phyloP scores from a whole-genome alignment of 192 early-diverging fungal species.

The Linderina pennispora region DNA sequence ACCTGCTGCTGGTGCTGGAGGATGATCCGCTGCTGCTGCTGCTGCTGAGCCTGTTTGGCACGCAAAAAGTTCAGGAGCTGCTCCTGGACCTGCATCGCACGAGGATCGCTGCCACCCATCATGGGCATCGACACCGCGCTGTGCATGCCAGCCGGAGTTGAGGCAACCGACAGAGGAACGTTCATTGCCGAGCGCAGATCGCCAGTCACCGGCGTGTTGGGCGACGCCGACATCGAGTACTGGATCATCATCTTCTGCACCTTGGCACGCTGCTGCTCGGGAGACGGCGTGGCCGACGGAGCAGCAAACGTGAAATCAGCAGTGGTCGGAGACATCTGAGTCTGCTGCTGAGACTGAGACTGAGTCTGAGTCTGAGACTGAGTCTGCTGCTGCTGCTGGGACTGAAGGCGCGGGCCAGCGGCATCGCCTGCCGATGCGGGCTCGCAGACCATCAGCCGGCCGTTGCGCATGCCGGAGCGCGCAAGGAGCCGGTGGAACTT shows the following conservation, averaged over 20 bases:
- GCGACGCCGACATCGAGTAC: neutral
- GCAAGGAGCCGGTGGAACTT: conserved; percentile 41
- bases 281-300: neutral
- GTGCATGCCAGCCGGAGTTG: conserved; percentile 11
- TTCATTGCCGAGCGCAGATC: conserved; percentile 25
- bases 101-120: too few relatives aligned
- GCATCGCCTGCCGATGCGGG: neutral
- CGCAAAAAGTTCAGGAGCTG: conserved; percentile 1
- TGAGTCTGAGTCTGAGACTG: neutral
- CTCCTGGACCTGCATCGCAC: conserved; percentile 7
- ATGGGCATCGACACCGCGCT: too few relatives aligned
- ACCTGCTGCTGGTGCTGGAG: conserved; percentile 3
- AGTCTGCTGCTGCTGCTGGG: neutral
- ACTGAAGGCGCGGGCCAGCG: neutral
- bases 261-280: too few relatives aligned
- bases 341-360: neutral
- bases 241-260: neutral
- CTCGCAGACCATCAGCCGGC: conserved; percentile 34
- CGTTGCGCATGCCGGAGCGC: conserved; percentile 43
- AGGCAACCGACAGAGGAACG: conserved; percentile 8
- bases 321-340: neutral
- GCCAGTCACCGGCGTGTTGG: neutral
- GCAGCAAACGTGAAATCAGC: neutral
- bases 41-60: conserved; percentile 2
- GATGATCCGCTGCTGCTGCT: neutral